These are phyloP conservation scores for Emmonsiellopsis sp. DNA, from an alignment of 2,329 filamentous ascomycete genomes.

Conservation along the genomic window DNA sequence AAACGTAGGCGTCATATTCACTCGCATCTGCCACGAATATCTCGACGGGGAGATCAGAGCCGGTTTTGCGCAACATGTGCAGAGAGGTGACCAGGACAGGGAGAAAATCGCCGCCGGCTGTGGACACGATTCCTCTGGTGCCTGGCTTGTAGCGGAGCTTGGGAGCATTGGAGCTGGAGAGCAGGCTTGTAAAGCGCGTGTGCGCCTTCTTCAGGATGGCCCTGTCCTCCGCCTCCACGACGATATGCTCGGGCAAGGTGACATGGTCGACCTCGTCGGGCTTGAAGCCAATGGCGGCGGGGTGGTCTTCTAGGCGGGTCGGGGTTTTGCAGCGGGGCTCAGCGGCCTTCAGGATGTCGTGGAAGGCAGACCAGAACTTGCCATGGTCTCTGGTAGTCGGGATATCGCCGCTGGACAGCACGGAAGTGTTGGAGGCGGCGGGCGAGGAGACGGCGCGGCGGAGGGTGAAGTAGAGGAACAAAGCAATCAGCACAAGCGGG, in stretches of 20 bases:
- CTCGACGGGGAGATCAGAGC: conserved; percentile 29
- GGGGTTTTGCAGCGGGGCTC: conserved; percentile 11
- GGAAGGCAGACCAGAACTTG: conserved; percentile 11
- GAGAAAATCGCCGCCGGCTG: conserved; percentile 17
- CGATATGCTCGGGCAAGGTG: conserved; percentile 11
- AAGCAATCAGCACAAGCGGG: conserved; percentile 1
- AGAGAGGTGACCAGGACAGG: conserved; percentile 26
- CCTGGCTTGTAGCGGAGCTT: conserved; percentile 7
- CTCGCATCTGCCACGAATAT: conserved; percentile 22
- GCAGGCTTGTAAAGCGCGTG: conserved; percentile 7
- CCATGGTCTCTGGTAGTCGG: conserved; percentile 8
- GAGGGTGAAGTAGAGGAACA: conserved; percentile 6
- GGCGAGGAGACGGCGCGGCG: not conserved
- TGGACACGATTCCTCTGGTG: conserved; percentile 12
- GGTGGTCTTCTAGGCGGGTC: conserved; percentile 9
- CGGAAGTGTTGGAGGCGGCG: not conserved
- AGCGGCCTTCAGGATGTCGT: conserved; percentile 10
- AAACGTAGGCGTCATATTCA: conserved; percentile 24
- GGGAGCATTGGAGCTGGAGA: conserved; percentile 7
- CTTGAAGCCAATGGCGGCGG: conserved; percentile 11
- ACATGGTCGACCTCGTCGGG: conserved; percentile 10
- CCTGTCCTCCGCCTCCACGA: conserved; percentile 8
- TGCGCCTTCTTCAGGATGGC: conserved; percentile 12
- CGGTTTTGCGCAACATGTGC: conserved; percentile 27
- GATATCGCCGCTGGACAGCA: not conserved